Conservation (phyloP, 179 eudicot species). For the Spinacia oleracea region DNA sequence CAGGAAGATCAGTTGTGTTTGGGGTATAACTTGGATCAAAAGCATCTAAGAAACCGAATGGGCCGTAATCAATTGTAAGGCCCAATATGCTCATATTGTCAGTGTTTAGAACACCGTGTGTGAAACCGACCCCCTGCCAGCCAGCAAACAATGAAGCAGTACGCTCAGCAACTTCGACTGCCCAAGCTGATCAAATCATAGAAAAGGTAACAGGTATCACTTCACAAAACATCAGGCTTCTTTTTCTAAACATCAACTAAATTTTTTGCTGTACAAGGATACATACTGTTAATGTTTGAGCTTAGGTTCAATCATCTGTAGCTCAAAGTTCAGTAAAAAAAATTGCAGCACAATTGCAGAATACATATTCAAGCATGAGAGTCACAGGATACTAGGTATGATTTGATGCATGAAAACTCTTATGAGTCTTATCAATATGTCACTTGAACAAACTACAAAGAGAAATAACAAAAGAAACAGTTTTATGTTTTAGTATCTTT, state of each 20-base stretch:
- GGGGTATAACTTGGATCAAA: slow-evolving; percentile 99
- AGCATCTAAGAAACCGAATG: slow-evolving; percentile 98
- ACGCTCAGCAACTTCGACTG: slow-evolving; percentile 97
- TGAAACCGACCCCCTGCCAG: slow-evolving; percentile 99
- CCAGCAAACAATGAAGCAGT: slow-evolving; percentile 93
- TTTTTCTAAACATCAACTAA: not conserved
- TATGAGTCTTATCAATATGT: not conserved
- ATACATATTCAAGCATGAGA: not conserved
- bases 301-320: not conserved
- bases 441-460: not conserved
- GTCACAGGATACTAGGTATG: not conserved
- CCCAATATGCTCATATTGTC: slow-evolving; percentile 99
- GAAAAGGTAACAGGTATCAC: slow-evolving; percentile 27
- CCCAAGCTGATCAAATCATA: slow-evolving; percentile 77
- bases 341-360: not conserved
- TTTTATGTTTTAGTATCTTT: not conserved
- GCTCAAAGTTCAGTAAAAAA: not conserved
- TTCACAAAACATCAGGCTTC: not conserved
- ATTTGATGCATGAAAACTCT: not conserved
- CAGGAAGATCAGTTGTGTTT: slow-evolving; percentile 98
- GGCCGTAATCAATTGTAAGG: slow-evolving; percentile 97
- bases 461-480: not conserved
- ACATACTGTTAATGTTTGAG: not conserved
- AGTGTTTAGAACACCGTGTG: slow-evolving; percentile 99
- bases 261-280: not conserved